These are phyloP conservation scores for Talaromyces pinophilus DNA, from an alignment of 2,329 filamentous ascomycete species.

Conservation along the genomic window DNA sequence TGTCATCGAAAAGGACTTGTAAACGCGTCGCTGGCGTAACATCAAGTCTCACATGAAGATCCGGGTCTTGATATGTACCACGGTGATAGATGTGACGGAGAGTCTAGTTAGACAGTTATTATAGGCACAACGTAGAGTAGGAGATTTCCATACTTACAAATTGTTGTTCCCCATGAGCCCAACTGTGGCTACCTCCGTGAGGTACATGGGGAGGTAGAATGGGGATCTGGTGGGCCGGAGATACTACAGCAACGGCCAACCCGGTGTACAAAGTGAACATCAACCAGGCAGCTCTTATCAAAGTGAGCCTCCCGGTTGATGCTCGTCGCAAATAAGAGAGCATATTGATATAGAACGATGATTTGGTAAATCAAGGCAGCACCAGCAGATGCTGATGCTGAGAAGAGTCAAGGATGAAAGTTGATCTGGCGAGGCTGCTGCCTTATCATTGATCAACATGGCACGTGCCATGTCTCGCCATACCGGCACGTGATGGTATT, in stretches of 20 bases:
- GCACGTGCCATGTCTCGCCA: neutral
- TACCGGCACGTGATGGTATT: neutral
- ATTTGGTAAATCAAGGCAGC: neutral
- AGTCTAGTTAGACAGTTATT: slow-evolving; percentile 29
- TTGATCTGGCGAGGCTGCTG: neutral
- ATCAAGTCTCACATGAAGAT: slow-evolving; percentile 75
- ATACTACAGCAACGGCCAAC: slow-evolving; percentile 6
- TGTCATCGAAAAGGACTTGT: slow-evolving; percentile 41
- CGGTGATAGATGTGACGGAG: slow-evolving; percentile 92
- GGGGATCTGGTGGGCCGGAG: slow-evolving; percentile 26
- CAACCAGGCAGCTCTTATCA: neutral
- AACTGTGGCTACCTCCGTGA: slow-evolving; percentile 24
- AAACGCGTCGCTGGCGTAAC: slow-evolving; percentile 64
- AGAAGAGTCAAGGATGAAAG: neutral
- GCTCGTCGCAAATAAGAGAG: neutral
- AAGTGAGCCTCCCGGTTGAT: neutral
- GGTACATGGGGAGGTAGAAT: slow-evolving; percentile 39
- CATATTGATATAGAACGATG: neutral
- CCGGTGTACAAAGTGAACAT: neutral
- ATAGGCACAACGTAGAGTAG: neutral
- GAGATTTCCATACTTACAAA: slow-evolving; percentile 35
- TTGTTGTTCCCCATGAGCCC: slow-evolving; percentile 33
- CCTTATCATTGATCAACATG: neutral
- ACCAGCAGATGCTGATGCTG: neutral
- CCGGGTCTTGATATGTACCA: slow-evolving; percentile 75